Conservation (phyloP, 176 grass and related monocot genomes). For the Oryza coarctata region DNA sequence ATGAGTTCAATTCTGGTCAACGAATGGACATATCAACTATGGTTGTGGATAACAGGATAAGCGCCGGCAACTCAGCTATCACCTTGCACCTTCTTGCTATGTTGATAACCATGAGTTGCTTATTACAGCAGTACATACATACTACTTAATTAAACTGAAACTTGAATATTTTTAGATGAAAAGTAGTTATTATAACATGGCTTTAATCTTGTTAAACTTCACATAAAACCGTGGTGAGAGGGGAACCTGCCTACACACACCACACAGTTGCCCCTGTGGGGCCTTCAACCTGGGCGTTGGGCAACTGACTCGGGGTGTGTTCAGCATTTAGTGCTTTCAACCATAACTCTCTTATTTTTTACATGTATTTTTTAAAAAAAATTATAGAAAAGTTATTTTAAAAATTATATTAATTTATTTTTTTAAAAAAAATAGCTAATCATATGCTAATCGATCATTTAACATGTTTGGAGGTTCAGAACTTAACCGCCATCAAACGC, state of each 20-base stretch:
- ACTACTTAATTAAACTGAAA: background rate
- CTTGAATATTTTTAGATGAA: background rate
- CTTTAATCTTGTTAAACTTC: background rate
- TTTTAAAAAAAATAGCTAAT: too few species aligned
- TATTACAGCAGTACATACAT: background rate
- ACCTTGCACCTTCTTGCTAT: background rate
- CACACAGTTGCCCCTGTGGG: background rate
- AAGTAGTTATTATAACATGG: background rate
- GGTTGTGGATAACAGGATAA: background rate
- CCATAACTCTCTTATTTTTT: too few species aligned
- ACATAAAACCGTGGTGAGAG: background rate
- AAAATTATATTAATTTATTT: too few species aligned
- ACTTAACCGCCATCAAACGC: too few species aligned
- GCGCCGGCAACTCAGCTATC: background rate
- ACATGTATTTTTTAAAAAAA: too few species aligned
- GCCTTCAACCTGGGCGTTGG: background rate
- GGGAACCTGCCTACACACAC: background rate
- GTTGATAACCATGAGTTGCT: constrained; percentile 4
- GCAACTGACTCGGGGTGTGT: background rate
- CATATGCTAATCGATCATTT: too few species aligned
- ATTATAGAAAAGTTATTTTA: too few species aligned
- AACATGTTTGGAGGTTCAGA: too few species aligned
- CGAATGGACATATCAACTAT: background rate
- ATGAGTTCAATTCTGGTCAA: background rate
- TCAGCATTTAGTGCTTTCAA: too few species aligned